Conservation (phyloP, 2,329 filamentous ascomycete genomes). For the Penicillium aurantiogriseum region DNA sequence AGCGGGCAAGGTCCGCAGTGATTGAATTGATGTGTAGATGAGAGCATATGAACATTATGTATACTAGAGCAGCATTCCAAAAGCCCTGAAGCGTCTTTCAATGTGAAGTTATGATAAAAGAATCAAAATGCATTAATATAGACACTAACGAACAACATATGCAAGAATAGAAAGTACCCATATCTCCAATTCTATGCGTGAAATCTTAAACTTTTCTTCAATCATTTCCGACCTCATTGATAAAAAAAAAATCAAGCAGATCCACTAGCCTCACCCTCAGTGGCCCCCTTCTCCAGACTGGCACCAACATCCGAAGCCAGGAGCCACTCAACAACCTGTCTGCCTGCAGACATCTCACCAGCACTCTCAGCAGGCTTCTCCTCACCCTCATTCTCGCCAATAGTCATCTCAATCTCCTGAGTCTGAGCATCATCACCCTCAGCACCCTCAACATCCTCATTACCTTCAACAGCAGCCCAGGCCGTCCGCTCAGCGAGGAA, state of each 20-base stretch:
- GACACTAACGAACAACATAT: slow-evolving; percentile 9
- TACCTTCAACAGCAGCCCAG: slow-evolving; percentile 59
- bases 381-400: slow-evolving; percentile 22
- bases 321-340: slow-evolving; percentile 45
- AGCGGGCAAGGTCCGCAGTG: slow-evolving; percentile 19
- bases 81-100: background rate
- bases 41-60: slow-evolving; percentile 6
- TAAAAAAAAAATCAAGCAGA: slow-evolving; percentile 13
- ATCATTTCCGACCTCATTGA: background rate
- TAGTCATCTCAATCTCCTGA: slow-evolving; percentile 27
- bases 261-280: slow-evolving; percentile 23
- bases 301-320: slow-evolving; percentile 39
- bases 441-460: slow-evolving; percentile 19
- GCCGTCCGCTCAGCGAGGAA: slow-evolving; percentile 71
- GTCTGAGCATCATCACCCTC: slow-evolving; percentile 19
- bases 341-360: slow-evolving; percentile 34
- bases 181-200: slow-evolving; percentile 15
- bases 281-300: slow-evolving; percentile 34
- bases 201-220: slow-evolving; percentile 13
- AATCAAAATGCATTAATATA: slow-evolving; percentile 10
- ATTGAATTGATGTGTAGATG: slow-evolving; percentile 20
- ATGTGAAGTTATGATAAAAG: background rate
- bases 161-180: slow-evolving; percentile 10
- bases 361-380: slow-evolving; percentile 13
- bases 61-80: slow-evolving; percentile 3